phyloP scores from a whole-genome alignment of 2,329 filamentous ascomycete species.

The Pestalotiopsis sp. region DNA sequence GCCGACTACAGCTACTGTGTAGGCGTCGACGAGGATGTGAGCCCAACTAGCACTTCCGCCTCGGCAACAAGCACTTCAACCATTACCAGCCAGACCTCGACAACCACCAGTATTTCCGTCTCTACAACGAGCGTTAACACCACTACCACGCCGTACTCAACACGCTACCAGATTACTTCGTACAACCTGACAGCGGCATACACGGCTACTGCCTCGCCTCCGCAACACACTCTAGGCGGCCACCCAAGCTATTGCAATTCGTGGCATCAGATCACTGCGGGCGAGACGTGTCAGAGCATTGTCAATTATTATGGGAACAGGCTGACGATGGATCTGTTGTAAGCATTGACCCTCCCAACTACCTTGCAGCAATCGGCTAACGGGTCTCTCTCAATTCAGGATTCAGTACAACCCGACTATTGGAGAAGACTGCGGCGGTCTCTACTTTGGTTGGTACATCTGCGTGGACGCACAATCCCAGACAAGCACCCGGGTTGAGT shows the following conservation, averaged over 20 bases:
- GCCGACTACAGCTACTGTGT: not conserved
- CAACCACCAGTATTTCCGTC: not conserved
- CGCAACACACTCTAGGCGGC: slow-evolving; percentile 3
- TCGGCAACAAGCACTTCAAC: too few relatives aligned
- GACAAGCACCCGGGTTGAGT: not conserved
- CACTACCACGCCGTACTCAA: not conserved
- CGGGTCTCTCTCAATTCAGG: too few relatives aligned
- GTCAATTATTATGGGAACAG: not conserved
- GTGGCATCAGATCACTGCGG: slow-evolving; percentile 2
- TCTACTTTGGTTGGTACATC: not conserved
- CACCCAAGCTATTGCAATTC: slow-evolving; percentile 10
- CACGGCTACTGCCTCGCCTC: not conserved
- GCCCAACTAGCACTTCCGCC: too few relatives aligned
- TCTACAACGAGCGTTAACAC: too few relatives aligned
- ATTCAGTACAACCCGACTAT: slow-evolving; percentile 7
- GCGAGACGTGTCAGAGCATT: slow-evolving; percentile 1
- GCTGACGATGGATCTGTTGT: slow-evolving; percentile 2
- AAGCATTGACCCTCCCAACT: not conserved
- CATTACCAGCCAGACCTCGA: too few relatives aligned
- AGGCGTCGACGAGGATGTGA: not conserved
- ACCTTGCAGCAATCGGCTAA: too few relatives aligned
- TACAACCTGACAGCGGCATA: not conserved
- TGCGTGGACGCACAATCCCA: not conserved
- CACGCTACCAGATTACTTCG: not conserved
- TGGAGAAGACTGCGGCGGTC: not conserved